Base-by-base conservation (phyloP, 2,329 filamentous ascomycete genomes). In the Trichoderma harzianum region DNA sequence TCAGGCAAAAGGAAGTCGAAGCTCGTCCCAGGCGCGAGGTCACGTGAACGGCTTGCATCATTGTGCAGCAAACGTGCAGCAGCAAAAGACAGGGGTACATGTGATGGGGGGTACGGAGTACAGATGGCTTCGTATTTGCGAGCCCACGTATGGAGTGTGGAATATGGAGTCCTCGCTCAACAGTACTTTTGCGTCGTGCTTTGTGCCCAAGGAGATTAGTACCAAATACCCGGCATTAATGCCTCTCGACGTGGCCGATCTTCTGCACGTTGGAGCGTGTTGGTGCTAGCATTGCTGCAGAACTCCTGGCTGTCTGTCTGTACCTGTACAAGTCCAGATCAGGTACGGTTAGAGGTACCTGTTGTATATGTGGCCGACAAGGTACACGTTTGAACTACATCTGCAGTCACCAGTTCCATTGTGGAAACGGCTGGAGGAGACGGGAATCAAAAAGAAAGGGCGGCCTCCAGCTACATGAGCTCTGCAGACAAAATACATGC, bases 1-100 rank as follows among this genome's bases (percentile, higher is more conserved):
- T 71, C 55, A 21, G 34, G 14, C 34, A 26, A 47, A 16, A 51
- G 43, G 32, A 36, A 18, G n/a, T 7, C 21, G 68, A 51, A 21
- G 21, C 47, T 32, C 58, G 68, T 64, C 24, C 11, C 18, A 57
- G 39, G 68, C 68, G 68, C 68, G 68, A 70, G 63, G 47, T 70
- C 68, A 70, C 68, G 68, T 70, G 68, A n/a, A 16, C 2, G 39
- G 0, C 28, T 7, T 67, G 28, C 64, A 55, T 53, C 43, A 66
- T 55, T 55, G 28, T 66, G 63, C 63, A 66, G 63, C 14, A 24
- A 16, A 43, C 60, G 21, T 63, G 60, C 60, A 47, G 26, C 26
- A 32, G 43, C 62, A 11, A 51, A 43, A 6, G 34, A 43, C 60
- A 63, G 60, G 60, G 60, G 60, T 63, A 63, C 21, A 16, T 63